Percentiles rank a stretch among this genome's conserved stretches.
Evolutionary conservation across 1,284 basidiomycete species (phyloP).

Genomic region (Marasmius oreades): DNA sequence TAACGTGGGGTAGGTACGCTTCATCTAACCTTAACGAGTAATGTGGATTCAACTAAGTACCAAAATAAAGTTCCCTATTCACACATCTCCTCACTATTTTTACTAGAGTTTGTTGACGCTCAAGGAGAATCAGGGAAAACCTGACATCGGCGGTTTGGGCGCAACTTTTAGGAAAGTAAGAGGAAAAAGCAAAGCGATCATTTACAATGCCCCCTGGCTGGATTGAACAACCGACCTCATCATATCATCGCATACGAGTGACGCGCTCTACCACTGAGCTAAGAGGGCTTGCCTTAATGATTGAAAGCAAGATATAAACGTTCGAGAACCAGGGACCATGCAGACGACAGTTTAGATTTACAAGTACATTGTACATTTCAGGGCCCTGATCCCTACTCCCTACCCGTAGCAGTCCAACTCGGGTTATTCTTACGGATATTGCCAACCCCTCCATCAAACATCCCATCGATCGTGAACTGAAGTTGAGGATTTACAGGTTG

Average conservation of each 20-base stretch:
- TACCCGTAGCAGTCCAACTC: constrained; percentile 43
- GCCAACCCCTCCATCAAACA: constrained; percentile 65
- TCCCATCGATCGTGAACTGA: constrained; percentile 50
- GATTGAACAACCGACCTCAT: constrained; percentile 12
- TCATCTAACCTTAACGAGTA: too few species aligned
- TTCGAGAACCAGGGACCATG: too few species aligned
- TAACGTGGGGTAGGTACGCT: too few species aligned
- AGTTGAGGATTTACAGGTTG: constrained; percentile 48
- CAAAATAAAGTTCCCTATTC: too few species aligned
- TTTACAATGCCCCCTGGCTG: constrained; percentile 6
- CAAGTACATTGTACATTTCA: neutral
- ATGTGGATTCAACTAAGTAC: too few species aligned
- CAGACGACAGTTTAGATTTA: neutral
- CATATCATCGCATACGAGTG: neutral
- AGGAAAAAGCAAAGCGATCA: neutral
- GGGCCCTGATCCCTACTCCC: constrained; percentile 14
- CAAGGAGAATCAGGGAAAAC: too few species aligned
- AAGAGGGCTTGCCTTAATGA: neutral
- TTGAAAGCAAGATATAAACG: neutral
- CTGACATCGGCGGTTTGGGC: too few species aligned
- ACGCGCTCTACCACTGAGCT: neutral
- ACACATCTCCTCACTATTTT: too few species aligned
- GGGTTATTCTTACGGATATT: constrained; percentile 57
- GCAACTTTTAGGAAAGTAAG: too few species aligned
- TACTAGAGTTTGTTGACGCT: too few species aligned